Base-by-base conservation (phyloP, 208 protist species). In the Balamuthia mandrillaris region DNA sequence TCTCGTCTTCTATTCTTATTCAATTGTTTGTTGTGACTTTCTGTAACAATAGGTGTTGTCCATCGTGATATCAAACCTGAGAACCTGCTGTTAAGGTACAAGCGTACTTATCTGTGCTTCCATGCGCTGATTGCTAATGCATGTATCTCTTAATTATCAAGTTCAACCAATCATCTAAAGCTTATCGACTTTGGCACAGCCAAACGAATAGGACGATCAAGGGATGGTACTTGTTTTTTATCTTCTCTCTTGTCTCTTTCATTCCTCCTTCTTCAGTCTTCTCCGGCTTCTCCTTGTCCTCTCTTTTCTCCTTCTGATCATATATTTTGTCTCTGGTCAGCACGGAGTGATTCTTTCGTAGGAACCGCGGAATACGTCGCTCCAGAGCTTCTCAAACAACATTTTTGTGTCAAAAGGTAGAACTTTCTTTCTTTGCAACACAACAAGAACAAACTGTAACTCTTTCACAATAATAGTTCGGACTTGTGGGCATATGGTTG, bases 401-500 rank as follows among this genome's bases (percentile, higher is more conserved):
- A 91, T 27, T 81, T 78, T 21, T 90, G 75, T 9, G 74, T 65
- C 5, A 88, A 72, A 31, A 84, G 33, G 81, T 86, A 12, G 2
- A 41, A 41, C 35, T 82, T 31, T 1, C n/a, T 24, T 16, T 39
- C 7, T n/a, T 12, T 39, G 7, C 68, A 18, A n/a, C n/a, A n/a
- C n/a, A n/a, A n/a, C n/a, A n/a, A n/a, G n/a, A n/a, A n/a, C n/a
- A n/a, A n/a, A n/a, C n/a, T n/a, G n/a, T n/a, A n/a, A n/a, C n/a
- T n/a, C n/a, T n/a, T n/a, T n/a, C n/a, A n/a, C n/a, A n/a, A 9
- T 0, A 2, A 24, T 14, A 72, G 81, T 51, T 87, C 89, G 33
- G 90, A 93, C 63, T 47, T 92, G 16, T 93, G 90, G 90, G 89
- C 84, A 42, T 42, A 92, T 10, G 86, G 90, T 14, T 92, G 89